Evolutionary conservation across 768 basidiomycete genomes (phyloP), one percentile per base, ranked within the genome.

Genomic region (Boletus vinaceobasis): DNA sequence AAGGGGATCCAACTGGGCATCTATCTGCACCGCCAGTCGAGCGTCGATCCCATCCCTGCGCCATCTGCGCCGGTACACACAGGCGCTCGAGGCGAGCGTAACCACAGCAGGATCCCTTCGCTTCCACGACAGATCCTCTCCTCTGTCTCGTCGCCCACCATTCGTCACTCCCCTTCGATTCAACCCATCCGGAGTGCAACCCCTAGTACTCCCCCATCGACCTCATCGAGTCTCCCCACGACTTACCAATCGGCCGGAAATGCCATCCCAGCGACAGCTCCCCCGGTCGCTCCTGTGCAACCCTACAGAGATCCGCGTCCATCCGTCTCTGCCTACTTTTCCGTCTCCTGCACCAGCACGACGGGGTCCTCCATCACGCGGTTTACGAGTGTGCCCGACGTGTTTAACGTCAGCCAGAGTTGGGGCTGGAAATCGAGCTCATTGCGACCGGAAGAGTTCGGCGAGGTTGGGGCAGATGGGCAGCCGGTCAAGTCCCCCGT

Each of bases 381-480:
- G 37, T 96, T 96, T 68, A 82, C 86, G 45, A 93, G 90, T 59
- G 81, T 86, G 4, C 94, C 94, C 1, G 94, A 97, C 65, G 78
- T 81, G 42, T 96, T 97, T 66, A 78, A 85, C 29, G 78, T 93
- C 43, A 84, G 85, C 56, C 91, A 94, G 76, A 91, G 88, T 58
- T 96, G 93, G 94, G 94, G 93, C 0, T 95, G 93, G 93, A 93
- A 93, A 73, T 80, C 78, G 50, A 79, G 77, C 54, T 79, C 80
- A 19, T 65, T 86, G 47, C 66, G 78, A 15, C 77, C 75, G 19
- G 81, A 84, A 50, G 82, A 67, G 52, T 76, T 79, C 61, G 64
- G 75, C 56, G 64, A 82, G 47, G 71, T 71, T 15, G 66, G 70
- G 35, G 67, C 75, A 15, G 65, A 69, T 55, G 60, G 65, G 17